phyloP scores from a whole-genome alignment of 495 filamentous ascomycete genomes.

The Aspergillus cristatus region DNA sequence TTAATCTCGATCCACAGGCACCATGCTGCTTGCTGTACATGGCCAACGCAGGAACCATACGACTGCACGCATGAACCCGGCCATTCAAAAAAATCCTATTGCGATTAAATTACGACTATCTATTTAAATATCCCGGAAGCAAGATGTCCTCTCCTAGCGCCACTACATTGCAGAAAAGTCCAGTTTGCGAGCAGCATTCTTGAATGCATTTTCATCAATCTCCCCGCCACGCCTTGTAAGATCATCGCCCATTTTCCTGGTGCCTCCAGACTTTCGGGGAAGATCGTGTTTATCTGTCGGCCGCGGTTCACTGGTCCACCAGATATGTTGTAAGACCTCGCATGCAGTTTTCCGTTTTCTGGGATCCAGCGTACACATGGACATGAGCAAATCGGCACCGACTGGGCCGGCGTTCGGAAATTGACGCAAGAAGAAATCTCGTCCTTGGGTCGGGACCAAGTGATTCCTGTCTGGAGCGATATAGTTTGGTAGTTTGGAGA shows the following conservation, averaged over 20 bases:
- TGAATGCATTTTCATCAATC: conserved; percentile 51
- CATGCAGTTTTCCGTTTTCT: conserved; percentile 66
- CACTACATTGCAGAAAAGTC: conserved; percentile 58
- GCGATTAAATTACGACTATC: too few species aligned
- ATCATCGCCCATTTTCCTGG: conserved; percentile 73
- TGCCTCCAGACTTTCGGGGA: conserved; percentile 58
- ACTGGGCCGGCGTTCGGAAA: conserved; percentile 72
- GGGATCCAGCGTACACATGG: conserved; percentile 79
- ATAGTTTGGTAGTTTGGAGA: conserved; percentile 71
- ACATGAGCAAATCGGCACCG: conserved; percentile 79
- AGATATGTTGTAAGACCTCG: conserved; percentile 69
- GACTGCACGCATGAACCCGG: too few species aligned
- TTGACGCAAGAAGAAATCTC: conserved; percentile 56
- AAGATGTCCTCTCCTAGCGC: too few species aligned
- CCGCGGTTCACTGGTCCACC: conserved; percentile 76
- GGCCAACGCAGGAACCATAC: too few species aligned
- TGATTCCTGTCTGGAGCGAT: conserved; percentile 44
- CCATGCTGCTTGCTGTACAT: too few species aligned
- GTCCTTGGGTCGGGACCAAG: conserved; percentile 50
- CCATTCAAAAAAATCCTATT: too few species aligned
- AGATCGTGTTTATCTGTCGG: conserved; percentile 79
- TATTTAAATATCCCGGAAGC: too few species aligned
- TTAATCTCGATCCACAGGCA: too few species aligned
- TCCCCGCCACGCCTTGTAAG: conserved; percentile 72
- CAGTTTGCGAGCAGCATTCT: conserved; percentile 77